Percentiles rank a stretch among this genome's conserved stretches.
Evolutionary conservation across 108 stramenopile genomes (phyloP).

Genomic region (Discostella pseudostelligera): DNA sequence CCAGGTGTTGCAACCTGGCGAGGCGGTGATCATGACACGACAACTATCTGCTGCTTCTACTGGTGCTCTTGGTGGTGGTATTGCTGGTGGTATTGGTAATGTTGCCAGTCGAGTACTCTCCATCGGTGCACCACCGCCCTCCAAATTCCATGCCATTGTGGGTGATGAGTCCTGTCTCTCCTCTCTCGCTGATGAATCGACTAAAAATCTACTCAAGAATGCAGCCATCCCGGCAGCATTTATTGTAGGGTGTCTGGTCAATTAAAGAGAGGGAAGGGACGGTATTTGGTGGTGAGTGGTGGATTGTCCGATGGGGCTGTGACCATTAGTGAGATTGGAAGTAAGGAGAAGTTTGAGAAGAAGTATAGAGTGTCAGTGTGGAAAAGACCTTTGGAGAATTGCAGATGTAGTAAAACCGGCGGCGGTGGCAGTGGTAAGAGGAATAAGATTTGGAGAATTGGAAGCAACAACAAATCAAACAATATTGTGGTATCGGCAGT

Average conservation of each 20-base stretch:
- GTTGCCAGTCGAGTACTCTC: no score
- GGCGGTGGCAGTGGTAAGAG: no score
- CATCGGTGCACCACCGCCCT: no score
- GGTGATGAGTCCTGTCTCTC: conserved; percentile 48
- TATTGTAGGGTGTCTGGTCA: conserved; percentile 32
- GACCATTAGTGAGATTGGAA: conserved; percentile 26
- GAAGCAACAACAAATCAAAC: no score
- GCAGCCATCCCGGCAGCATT: conserved; percentile 54
- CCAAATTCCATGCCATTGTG: conserved; percentile 46
- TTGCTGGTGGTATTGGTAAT: no score
- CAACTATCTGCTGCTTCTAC: neutral
- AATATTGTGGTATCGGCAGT: no score
- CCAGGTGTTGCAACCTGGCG: conserved; percentile 45
- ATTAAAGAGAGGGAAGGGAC: conserved; percentile 2
- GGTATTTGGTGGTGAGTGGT: conserved; percentile 41
- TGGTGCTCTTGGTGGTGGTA: no score
- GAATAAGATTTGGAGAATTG: no score
- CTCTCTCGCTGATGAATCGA: conserved; percentile 23
- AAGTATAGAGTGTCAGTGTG: neutral
- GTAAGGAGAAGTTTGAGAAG: conserved; percentile 5
- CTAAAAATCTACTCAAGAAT: conserved; percentile 36
- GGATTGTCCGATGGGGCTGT: conserved; percentile 47
- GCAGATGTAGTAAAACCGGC: no score
- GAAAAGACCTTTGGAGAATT: neutral
- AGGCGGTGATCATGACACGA: conserved; percentile 48